Conservation (phyloP, 148 eudicot species). For the Selenicereus undatus region DNA sequence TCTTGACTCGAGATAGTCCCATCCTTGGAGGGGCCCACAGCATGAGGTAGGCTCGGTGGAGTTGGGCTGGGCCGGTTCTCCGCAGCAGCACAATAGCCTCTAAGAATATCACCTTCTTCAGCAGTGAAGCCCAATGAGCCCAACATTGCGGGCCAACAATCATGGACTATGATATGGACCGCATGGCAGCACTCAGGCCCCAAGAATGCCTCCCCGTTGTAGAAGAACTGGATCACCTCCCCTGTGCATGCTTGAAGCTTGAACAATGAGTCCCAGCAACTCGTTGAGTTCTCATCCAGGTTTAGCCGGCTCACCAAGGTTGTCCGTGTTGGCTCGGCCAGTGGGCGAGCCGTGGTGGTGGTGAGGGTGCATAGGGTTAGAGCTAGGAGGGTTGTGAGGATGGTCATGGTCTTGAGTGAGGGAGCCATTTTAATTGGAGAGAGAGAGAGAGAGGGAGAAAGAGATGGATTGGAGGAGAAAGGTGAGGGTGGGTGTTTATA, state of each 20-base stretch:
- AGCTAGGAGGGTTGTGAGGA: not conserved
- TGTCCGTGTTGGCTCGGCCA: not conserved
- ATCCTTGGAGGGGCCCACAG: not conserved
- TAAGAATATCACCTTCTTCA: constrained; percentile 45
- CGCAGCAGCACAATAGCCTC: constrained; percentile 49
- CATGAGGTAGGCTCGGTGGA: constrained; percentile 22
- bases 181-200: constrained; percentile 52
- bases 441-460: not conserved
- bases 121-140: constrained; percentile 45
- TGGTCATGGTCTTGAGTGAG: not conserved
- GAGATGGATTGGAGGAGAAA: not conserved
- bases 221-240: constrained; percentile 53
- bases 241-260: constrained; percentile 50
- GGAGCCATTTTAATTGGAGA: constrained; percentile 8
- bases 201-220: constrained; percentile 50
- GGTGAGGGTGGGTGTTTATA: constrained; percentile 9
- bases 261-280: constrained; percentile 51
- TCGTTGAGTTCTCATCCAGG: constrained; percentile 18
- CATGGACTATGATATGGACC: constrained; percentile 35
- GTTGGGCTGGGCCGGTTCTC: constrained; percentile 18
- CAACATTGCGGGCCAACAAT: constrained; percentile 60
- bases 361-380: constrained; percentile 1
- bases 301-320: constrained; percentile 14
- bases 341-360: not conserved
- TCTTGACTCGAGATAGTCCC: not conserved